Evolutionary conservation across 345 rosid genomes (phyloP), one percentile per base, ranked within the genome.

Genomic region (Dimocarpus longan): DNA sequence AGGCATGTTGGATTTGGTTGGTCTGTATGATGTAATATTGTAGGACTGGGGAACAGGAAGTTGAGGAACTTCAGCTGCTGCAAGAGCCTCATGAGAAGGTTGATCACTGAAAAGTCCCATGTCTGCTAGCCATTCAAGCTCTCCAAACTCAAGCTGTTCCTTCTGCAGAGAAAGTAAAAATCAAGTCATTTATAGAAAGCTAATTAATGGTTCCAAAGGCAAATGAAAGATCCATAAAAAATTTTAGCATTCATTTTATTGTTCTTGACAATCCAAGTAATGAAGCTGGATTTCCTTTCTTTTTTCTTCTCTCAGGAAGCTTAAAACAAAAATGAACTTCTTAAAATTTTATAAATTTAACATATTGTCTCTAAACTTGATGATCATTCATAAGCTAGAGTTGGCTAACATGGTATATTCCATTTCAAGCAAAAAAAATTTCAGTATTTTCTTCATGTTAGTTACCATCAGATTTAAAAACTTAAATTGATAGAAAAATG

Each of bases 11-110:
- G 82, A 83, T 75, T 89, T 93, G 84, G 84, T 73, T 5, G 92
- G 85, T 80, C 86, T 87, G 83, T 78, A 79, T 12, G 93, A 76
- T 73, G 79, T 79, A 54, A 52, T 42, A 80, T 82, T 80, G 79
- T 74, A 75, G 28, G 80, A 48, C 80, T 86, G 86, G 0, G 87
- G 66, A 15, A 87, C 81, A 1, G 93, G 90, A 76, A 95, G 90
- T 69, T 95, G 93, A 21, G 99, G 99, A 57, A 95, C 99, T 85
- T 95, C 92, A 43, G 98, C 98, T 62, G 91, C 95, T 73, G 94
- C 88, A 66, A 85, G 81, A 62, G 92, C 84, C 80, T 91, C 93
- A 40, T 88, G 82, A 37, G 90, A 84, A 57, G 89, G 67, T 66
- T 92, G 93, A 64, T 95, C 96, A 8, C 85, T 78, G 46, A 93